Evolutionary conservation across 1,284 basidiomycete species (phyloP).

Genomic region (Kalmanozyma brasiliensis): DNA sequence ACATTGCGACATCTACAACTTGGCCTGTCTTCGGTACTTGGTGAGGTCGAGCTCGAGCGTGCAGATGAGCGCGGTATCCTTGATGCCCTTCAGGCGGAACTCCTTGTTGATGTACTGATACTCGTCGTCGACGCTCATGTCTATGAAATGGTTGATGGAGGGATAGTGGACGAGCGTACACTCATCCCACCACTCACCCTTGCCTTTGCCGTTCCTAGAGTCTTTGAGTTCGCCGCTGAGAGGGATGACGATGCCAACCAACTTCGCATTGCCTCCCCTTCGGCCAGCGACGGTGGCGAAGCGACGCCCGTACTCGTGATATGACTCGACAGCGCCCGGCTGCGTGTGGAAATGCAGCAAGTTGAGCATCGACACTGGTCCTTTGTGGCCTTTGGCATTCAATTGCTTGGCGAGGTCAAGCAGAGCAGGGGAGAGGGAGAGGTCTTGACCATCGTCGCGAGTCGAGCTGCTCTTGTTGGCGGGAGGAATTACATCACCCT

Average conservation of each 20-base stretch:
- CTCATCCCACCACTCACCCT: conserved; percentile 51
- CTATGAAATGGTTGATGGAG: conserved; percentile 48
- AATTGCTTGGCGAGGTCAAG: conserved; percentile 32
- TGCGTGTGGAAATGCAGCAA: conserved; percentile 41
- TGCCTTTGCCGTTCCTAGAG: conserved; percentile 14
- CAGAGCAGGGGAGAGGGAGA: conserved; percentile 36
- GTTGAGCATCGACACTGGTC: conserved; percentile 52
- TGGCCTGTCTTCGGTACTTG: conserved; percentile 10
- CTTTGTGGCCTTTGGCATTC: conserved; percentile 19
- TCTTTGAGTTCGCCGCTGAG: conserved; percentile 13
- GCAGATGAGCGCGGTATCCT: conserved; percentile 48
- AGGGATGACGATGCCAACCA: conserved; percentile 47
- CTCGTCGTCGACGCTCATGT: conserved; percentile 49
- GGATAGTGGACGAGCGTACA: conserved; percentile 49
- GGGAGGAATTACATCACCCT: conserved; percentile 23
- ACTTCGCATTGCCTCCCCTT: conserved; percentile 49
- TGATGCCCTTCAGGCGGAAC: conserved; percentile 39
- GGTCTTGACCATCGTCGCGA: conserved; percentile 34
- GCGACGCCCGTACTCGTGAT: conserved; percentile 46
- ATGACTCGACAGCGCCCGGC: conserved; percentile 21
- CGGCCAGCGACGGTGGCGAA: conserved; percentile 40
- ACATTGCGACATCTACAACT: conserved; percentile 9
- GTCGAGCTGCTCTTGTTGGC: neutral
- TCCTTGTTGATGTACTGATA: conserved; percentile 49
- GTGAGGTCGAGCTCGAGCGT: conserved; percentile 35